Conservation (phyloP, 805 yeast species). For the Blastobotrys attinorum region DNA sequence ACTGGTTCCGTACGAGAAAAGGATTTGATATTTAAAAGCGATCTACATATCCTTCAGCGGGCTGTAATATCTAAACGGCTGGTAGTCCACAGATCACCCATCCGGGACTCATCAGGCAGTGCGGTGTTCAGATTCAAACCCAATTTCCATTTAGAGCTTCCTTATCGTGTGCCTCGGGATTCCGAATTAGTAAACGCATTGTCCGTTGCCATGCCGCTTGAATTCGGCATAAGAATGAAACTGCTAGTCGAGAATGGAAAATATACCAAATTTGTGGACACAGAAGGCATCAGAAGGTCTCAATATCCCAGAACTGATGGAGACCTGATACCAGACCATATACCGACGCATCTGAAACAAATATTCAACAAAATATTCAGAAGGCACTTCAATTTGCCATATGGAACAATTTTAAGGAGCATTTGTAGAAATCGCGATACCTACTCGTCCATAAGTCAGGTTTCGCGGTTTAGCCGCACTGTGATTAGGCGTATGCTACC, state of each 20-base stretch:
- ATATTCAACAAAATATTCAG: not conserved
- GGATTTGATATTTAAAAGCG: not conserved
- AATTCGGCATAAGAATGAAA: not conserved
- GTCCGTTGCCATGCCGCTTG: not conserved
- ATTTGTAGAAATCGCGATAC: not conserved
- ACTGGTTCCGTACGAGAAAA: not conserved
- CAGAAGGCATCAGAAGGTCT: too few relatives aligned
- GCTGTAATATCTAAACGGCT: not conserved
- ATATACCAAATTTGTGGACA: too few relatives aligned
- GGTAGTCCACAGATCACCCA: not conserved
- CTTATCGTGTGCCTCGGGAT: not conserved
- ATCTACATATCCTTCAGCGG: not conserved
- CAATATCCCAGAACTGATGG: too few relatives aligned
- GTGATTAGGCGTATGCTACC: slow-evolving; percentile 47
- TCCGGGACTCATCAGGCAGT: not conserved
- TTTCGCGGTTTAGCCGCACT: slow-evolving; percentile 9
- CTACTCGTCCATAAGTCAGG: not conserved
- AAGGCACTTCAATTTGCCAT: not conserved
- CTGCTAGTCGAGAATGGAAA: not conserved
- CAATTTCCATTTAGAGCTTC: not conserved
- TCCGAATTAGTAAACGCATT: not conserved
- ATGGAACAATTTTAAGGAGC: not conserved
- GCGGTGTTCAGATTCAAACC: slow-evolving; percentile 6
- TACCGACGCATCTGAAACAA: not conserved
- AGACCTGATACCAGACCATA: too few relatives aligned